phyloP scores from a whole-genome alignment of 2,329 filamentous ascomycete species.

The Aureobasidium sp. region DNA sequence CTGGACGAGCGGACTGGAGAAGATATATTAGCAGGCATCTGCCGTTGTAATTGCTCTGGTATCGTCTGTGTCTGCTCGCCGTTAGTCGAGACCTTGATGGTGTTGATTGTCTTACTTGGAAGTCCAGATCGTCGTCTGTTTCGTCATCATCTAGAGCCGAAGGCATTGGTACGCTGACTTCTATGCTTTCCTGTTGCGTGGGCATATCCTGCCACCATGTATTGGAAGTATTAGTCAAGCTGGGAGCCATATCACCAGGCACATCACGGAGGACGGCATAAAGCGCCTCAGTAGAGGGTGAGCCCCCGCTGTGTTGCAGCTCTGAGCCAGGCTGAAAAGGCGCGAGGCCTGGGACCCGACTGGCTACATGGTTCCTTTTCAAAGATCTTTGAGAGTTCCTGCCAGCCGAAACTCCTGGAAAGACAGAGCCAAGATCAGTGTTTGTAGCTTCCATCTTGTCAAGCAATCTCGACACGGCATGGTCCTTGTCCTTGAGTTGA shows the following conservation, averaged over 20 bases:
- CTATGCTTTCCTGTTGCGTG: background rate
- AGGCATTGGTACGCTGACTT: conserved; percentile 1
- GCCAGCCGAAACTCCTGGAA: conserved; percentile 44
- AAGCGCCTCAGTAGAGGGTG: background rate
- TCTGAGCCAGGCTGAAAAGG: conserved; percentile 4
- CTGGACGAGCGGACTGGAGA: background rate
- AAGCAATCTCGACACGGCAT: conserved; percentile 48
- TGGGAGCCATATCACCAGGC: background rate
- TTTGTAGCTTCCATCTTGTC: conserved; percentile 51
- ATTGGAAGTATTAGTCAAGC: background rate
- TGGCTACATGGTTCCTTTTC: conserved; percentile 44
- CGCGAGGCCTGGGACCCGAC: conserved; percentile 46
- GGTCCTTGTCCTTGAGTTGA: conserved; percentile 50
- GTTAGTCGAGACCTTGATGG: background rate
- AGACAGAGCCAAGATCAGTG: conserved; percentile 48
- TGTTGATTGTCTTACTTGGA: background rate
- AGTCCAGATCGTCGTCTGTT: conserved; percentile 10
- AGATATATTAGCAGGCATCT: conserved; percentile 7
- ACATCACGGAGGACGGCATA: background rate
- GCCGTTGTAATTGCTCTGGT: conserved; percentile 4
- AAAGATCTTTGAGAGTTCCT: conserved; percentile 37
- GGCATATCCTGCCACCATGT: conserved; percentile 6
- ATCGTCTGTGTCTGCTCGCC: background rate
- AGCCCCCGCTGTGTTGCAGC: background rate
- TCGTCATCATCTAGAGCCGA: background rate